Base-by-base conservation (phyloP, 163 green algal genomes). In the Scenedesmus sp. region DNA sequence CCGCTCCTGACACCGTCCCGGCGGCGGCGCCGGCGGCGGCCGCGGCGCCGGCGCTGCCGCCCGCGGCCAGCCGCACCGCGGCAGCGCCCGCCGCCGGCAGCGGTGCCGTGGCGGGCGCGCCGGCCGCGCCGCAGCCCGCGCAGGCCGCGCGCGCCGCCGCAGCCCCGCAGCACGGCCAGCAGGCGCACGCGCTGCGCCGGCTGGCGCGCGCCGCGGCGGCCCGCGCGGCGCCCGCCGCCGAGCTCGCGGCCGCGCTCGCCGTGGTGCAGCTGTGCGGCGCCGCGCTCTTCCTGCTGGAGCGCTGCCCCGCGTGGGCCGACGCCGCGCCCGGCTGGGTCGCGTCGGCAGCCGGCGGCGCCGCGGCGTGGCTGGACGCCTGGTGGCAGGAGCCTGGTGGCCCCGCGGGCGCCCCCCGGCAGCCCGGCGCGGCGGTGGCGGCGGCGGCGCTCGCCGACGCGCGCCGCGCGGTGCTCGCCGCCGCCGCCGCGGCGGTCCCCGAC, bases 271-370 rank as follows among this genome's bases (percentile, higher is more conserved):
- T 29, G 13, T 44, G 56, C 11, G 11, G 26, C 26, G 1, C 24
- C 7, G 24, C 26, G 28, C 56, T 64, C 28, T 29, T 64, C 28
- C 56, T 64, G 56, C 56, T 64, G 26, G 56, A 64, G 56, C 56
- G 39, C 22, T 28, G 56, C 1, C 56, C 56, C 2, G n/a, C 24
- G 14, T 64, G 56, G 56, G 28, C 24, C n/a, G n/a, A n/a, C n/a
- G n/a, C n/a, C n/a, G n/a, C n/a, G n/a, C n/a, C n/a, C n/a, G n/a
- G n/a, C n/a, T n/a, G n/a, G n/a, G n/a, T n/a, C n/a, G n/a, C n/a
- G n/a, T n/a, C n/a, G n/a, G n/a, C n/a, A n/a, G n/a, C n/a, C n/a
- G n/a, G n/a, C n/a, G n/a, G n/a, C n/a, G n/a, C n/a, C n/a, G n/a
- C n/a, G n/a, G n/a, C n/a, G n/a, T n/a, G n/a, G n/a, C n/a, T n/a